phyloP scores from a whole-genome alignment of 2,329 filamentous ascomycete genomes.

The Aspergillus ustus region DNA sequence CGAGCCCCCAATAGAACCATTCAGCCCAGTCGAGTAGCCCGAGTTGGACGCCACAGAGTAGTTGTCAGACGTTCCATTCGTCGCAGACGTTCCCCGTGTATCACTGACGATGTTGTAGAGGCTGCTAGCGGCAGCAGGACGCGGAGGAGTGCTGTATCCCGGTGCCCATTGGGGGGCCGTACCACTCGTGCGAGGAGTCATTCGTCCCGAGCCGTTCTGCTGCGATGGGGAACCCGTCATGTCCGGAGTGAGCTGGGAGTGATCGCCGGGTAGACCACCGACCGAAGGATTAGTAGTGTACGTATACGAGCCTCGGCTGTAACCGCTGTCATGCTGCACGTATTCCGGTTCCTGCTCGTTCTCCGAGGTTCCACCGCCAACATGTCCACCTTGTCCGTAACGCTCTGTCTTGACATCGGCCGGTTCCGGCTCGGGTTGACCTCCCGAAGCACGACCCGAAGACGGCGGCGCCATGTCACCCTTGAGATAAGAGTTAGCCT shows the following conservation, averaged over 20 bases:
- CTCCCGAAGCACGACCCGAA: constrained; percentile 62
- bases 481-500: constrained; percentile 71
- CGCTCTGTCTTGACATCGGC: constrained; percentile 72
- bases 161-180: constrained; percentile 75
- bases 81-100: constrained; percentile 64
- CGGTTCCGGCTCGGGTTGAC: constrained; percentile 64
- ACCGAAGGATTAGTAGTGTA: constrained; percentile 72
- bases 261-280: constrained; percentile 70
- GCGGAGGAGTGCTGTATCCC: constrained; percentile 80
- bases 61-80: constrained; percentile 70
- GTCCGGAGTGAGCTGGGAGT: constrained; percentile 77
- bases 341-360: constrained; percentile 74
- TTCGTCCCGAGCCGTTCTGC: constrained; percentile 78
- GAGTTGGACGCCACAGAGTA: constrained; percentile 74
- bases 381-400: constrained; percentile 62
- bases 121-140: constrained; percentile 72
- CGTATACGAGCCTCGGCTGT: constrained; percentile 76
- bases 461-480: constrained; percentile 89
- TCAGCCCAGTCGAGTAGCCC: constrained; percentile 62
- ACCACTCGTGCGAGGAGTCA: constrained; percentile 79
- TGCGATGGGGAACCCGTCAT: constrained; percentile 81
- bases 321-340: constrained; percentile 76
- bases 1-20: constrained; percentile 60
- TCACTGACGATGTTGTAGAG: constrained; percentile 90
- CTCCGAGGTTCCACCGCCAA: constrained; percentile 62